phyloP scores from a whole-genome alignment of 352 stramenopile species.

The Globisporangium nagaii region DNA sequence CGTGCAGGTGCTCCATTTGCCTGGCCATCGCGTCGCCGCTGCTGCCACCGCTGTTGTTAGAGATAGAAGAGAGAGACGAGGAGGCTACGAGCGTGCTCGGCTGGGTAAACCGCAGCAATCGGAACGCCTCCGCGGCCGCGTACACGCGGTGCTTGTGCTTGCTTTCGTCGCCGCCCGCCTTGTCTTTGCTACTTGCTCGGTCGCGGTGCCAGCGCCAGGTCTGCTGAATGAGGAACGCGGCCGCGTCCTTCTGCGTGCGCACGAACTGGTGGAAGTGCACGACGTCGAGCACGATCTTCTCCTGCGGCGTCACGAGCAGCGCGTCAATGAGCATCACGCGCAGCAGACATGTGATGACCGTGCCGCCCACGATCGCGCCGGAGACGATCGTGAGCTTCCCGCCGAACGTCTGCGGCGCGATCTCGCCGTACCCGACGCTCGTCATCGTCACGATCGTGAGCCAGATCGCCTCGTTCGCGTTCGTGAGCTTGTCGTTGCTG shows the following conservation, averaged over 20 bases:
- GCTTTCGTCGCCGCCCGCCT: slow-evolving; percentile 1
- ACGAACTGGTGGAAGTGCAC: slow-evolving; percentile 50
- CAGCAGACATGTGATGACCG: slow-evolving; percentile 52
- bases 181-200: background rate
- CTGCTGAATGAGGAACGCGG: slow-evolving; percentile 43
- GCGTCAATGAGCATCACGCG: slow-evolving; percentile 58
- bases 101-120: slow-evolving; percentile 46
- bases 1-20: slow-evolving; percentile 15
- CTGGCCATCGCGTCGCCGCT: slow-evolving; percentile 12
- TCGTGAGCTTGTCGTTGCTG: slow-evolving; percentile 38
- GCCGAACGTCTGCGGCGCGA: slow-evolving; percentile 37
- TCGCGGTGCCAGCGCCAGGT: slow-evolving; percentile 28
- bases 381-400: slow-evolving; percentile 52
- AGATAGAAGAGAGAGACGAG: slow-evolving; percentile 10
- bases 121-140: slow-evolving; percentile 35
- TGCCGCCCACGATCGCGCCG: slow-evolving; percentile 53
- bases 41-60: background rate
- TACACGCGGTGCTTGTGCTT: slow-evolving; percentile 36
- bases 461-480: slow-evolving; percentile 43
- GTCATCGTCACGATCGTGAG: slow-evolving; percentile 68
- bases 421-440: slow-evolving; percentile 54
- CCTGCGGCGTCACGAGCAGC: slow-evolving; percentile 43
- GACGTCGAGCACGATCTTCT: slow-evolving; percentile 55
- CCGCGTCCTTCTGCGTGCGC: slow-evolving; percentile 30
- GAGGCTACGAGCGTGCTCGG: slow-evolving; percentile 4